Evolutionary conservation across 2,329 filamentous ascomycete genomes (phyloP).

Genomic region (Thielaviopsis punctulata): DNA sequence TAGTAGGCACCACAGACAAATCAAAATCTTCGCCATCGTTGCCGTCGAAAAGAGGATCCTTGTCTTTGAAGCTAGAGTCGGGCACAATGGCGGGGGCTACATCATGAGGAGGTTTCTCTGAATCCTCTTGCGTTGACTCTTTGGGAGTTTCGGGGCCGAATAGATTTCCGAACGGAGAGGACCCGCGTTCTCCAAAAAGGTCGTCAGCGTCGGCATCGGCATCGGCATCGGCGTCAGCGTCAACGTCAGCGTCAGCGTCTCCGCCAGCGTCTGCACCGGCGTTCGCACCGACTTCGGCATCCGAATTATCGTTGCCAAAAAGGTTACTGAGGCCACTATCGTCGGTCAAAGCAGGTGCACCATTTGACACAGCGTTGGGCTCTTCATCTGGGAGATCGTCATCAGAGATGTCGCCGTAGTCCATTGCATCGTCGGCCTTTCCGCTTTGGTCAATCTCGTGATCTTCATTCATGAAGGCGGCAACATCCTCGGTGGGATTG

Average conservation of each 20-base stretch:
- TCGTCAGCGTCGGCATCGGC: slow-evolving; percentile 46
- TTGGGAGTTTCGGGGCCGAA: slow-evolving; percentile 28
- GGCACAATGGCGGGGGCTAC: slow-evolving; percentile 7
- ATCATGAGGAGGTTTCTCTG: slow-evolving; percentile 18
- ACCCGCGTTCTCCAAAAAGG: slow-evolving; percentile 47
- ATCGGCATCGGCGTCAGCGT: slow-evolving; percentile 40
- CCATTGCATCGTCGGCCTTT: slow-evolving; percentile 83
- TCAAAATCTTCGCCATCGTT: slow-evolving; percentile 25
- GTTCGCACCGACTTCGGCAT: too few species aligned
- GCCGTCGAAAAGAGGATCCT: slow-evolving; percentile 15
- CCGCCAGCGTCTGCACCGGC: too few species aligned
- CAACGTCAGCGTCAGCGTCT: slow-evolving; percentile 30
- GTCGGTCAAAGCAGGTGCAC: slow-evolving; percentile 38
- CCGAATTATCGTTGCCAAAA: not conserved
- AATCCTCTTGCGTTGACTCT: slow-evolving; percentile 18
- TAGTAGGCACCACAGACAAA: slow-evolving; percentile 31
- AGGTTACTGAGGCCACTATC: slow-evolving; percentile 39
- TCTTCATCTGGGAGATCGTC: slow-evolving; percentile 69
- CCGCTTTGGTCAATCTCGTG: slow-evolving; percentile 44
- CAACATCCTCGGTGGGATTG: slow-evolving; percentile 22
- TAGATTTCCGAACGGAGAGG: slow-evolving; percentile 29
- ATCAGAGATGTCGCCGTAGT: slow-evolving; percentile 82
- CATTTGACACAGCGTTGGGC: slow-evolving; percentile 26
- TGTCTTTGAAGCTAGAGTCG: slow-evolving; percentile 12
- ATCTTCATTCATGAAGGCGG: slow-evolving; percentile 22